Conservation (phyloP, 176 grass and related monocot genomes). For the Lolium rigidum region DNA sequence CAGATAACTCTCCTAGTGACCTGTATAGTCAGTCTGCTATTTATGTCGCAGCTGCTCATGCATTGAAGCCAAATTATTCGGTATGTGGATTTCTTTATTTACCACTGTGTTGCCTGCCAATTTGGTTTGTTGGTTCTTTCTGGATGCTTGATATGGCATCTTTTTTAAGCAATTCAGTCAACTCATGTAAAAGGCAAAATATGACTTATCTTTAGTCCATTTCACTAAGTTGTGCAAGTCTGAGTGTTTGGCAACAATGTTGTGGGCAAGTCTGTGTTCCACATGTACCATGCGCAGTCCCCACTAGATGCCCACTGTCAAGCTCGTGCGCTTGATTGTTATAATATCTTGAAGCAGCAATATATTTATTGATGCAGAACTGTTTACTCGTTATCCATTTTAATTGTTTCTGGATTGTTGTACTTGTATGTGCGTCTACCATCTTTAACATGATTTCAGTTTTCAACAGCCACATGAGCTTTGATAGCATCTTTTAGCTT, state of each 20-base stretch:
- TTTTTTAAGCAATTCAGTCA: neutral
- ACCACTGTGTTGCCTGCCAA: neutral
- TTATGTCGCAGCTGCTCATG: constrained; percentile 89
- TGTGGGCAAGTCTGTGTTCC: too few species aligned
- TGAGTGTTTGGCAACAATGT: neutral
- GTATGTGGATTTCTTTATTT: constrained; percentile 37
- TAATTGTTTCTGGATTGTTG: neutral
- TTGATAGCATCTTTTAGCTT: constrained; percentile 9
- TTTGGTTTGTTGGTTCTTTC: neutral
- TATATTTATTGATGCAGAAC: neutral
- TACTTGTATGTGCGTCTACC: neutral
- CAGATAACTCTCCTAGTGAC: constrained; percentile 67
- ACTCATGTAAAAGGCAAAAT: neutral
- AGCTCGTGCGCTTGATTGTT: neutral
- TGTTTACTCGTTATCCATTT: neutral
- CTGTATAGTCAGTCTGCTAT: constrained; percentile 86
- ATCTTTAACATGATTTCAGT: neutral
- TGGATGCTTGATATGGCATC: neutral
- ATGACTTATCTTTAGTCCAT: neutral
- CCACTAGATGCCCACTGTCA: too few species aligned
- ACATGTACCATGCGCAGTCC: too few species aligned
- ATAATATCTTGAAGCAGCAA: too few species aligned
- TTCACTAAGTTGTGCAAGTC: neutral
- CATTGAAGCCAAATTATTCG: constrained; percentile 83
- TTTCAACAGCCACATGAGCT: neutral